phyloP scores from a whole-genome alignment of 768 basidiomycete species.

The Russula sp. region DNA sequence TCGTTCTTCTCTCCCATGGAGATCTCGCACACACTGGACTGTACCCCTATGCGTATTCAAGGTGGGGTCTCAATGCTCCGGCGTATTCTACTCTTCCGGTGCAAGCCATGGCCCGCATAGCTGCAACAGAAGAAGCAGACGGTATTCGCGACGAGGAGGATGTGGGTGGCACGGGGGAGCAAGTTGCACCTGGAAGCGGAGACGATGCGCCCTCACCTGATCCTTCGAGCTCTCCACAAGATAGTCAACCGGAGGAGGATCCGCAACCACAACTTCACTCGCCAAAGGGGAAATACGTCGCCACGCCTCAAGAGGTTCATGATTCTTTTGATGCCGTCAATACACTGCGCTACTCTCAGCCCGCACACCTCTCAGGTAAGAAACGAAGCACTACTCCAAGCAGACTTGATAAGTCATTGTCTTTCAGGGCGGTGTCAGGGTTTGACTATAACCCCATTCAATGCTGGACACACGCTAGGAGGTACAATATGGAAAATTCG shows the following conservation, averaged over 20 bases:
- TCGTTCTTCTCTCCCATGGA: constrained; percentile 92
- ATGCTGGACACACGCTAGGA: constrained; percentile 90
- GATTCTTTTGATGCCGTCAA: constrained; percentile 91
- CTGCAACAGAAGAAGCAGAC: constrained; percentile 82
- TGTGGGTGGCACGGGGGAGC: constrained; percentile 28
- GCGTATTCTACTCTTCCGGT: constrained; percentile 94
- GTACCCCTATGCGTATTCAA: constrained; percentile 86
- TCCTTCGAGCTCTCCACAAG: constrained; percentile 26
- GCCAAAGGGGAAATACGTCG: constrained; percentile 52
- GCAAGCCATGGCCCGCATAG: constrained; percentile 91
- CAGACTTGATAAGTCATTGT: neutral
- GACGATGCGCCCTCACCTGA: constrained; percentile 24
- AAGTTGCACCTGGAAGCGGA: neutral
- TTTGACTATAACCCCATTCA: constrained; percentile 90
- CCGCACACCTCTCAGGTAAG: constrained; percentile 85
- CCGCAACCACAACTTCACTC: constrained; percentile 16
- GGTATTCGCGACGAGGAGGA: constrained; percentile 71
- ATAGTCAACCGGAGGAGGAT: constrained; percentile 25
- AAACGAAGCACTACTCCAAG: too few relatives aligned
- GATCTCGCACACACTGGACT: constrained; percentile 84
- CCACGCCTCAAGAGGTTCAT: constrained; percentile 78
- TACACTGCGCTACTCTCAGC: constrained; percentile 90
- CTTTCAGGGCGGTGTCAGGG: constrained; percentile 75
- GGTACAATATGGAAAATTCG: constrained; percentile 98
- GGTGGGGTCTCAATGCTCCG: constrained; percentile 83